phyloP scores from a whole-genome alignment of 202 grass and related monocot species.

The Brachypodium distachyon region DNA sequence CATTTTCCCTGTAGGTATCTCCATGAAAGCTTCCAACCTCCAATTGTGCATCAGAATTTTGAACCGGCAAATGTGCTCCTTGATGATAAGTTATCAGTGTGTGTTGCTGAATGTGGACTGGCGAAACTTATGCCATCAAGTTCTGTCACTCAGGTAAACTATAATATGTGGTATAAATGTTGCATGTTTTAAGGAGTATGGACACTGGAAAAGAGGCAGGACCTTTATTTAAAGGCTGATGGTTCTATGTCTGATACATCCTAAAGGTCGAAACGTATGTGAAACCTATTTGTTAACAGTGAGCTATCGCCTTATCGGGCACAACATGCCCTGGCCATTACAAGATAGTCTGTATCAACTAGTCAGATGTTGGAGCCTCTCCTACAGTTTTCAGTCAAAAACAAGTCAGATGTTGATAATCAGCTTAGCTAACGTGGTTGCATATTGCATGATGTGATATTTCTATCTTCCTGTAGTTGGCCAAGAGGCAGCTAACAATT shows the following conservation, averaged over 20 bases:
- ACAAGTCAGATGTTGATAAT: neutral
- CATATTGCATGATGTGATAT: neutral
- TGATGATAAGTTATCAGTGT: slow-evolving; percentile 58
- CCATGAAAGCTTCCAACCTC: slow-evolving; percentile 59
- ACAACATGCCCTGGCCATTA: neutral
- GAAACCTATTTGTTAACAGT: neutral
- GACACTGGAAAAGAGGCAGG: neutral
- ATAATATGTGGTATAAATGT: slow-evolving; percentile 7
- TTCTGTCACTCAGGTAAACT: slow-evolving; percentile 71
- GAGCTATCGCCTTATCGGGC: neutral
- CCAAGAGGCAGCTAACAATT: neutral
- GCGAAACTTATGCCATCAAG: slow-evolving; percentile 31
- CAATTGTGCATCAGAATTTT: slow-evolving; percentile 65
- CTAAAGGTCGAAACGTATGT: neutral
- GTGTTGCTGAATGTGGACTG: slow-evolving; percentile 77
- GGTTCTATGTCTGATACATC: neutral
- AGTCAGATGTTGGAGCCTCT: neutral
- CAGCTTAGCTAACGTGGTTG: neutral
- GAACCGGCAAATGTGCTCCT: slow-evolving; percentile 72
- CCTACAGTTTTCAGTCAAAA: too few species aligned
- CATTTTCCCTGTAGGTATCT: slow-evolving; percentile 56
- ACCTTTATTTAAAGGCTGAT: neutral
- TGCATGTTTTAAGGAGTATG: neutral
- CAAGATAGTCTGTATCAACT: neutral
- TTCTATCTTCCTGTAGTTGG: neutral